Percentiles rank a stretch among this genome's conserved stretches.
Evolutionary conservation across 169 alveolate genomes (phyloP).

Genomic region (Eimeria falciformis): DNA sequence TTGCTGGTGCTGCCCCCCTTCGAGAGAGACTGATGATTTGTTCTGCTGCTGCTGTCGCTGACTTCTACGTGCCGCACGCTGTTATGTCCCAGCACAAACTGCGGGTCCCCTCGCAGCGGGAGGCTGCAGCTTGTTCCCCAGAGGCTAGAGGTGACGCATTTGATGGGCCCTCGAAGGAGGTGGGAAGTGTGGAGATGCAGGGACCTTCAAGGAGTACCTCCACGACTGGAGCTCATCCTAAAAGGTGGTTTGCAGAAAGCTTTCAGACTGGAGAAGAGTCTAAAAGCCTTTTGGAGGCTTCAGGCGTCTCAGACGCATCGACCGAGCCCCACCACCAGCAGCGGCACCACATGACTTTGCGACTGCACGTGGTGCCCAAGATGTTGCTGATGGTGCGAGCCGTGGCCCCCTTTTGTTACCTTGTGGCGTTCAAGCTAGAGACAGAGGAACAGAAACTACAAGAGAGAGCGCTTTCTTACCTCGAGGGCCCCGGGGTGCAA

Average conservation of each 20-base stretch:
- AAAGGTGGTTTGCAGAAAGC: constrained; percentile 24
- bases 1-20: constrained; percentile 38
- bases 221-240: constrained; percentile 9
- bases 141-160: neutral
- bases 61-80: constrained; percentile 60
- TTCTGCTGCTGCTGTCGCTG: constrained; percentile 75
- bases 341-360: constrained; percentile 14
- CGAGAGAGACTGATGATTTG: constrained; percentile 57
- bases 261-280: neutral
- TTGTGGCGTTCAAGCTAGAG: constrained; percentile 69
- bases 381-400: constrained; percentile 44
- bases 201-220: constrained; percentile 6
- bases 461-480: constrained; percentile 5
- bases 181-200: neutral
- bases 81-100: constrained; percentile 69
- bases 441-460: constrained; percentile 40
- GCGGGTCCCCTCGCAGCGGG: neutral
- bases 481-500: neutral
- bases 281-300: neutral
- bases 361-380: constrained; percentile 67
- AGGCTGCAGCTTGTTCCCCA: neutral
- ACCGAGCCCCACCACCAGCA: constrained; percentile 28
- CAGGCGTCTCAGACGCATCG: constrained; percentile 21
- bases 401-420: constrained; percentile 42
- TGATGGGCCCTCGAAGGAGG: neutral